Evolutionary conservation across 148 eudicot genomes (phyloP).

Genomic region (Rhododendron ovatum): DNA sequence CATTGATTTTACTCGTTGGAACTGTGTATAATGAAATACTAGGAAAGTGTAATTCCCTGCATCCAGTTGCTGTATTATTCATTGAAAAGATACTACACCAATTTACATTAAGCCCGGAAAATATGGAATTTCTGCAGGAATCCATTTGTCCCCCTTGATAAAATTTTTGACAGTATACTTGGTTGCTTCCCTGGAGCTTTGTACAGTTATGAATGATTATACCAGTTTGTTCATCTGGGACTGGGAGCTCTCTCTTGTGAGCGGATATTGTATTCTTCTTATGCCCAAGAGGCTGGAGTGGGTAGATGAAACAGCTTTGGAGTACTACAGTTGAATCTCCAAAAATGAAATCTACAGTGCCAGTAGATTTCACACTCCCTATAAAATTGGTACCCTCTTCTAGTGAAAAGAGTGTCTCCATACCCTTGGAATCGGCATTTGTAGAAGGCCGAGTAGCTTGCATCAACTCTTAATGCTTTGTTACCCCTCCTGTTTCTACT

Average conservation of each 20-base stretch:
- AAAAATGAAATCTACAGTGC: conserved; percentile 34
- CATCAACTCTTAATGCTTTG: background rate
- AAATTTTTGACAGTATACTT: background rate
- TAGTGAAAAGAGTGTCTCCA: background rate
- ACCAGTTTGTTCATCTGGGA: conserved; percentile 21
- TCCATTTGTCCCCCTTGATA: background rate
- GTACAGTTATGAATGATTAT: conserved; percentile 33
- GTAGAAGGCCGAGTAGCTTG: background rate
- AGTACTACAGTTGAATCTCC: conserved; percentile 27
- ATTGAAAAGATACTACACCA: background rate
- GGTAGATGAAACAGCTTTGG: conserved; percentile 31
- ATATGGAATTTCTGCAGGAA: background rate
- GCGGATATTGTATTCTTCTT: conserved; percentile 20
- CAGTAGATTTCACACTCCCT: conserved; percentile 27
- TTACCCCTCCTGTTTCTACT: too few species aligned
- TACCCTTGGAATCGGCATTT: background rate
- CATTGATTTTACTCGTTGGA: background rate
- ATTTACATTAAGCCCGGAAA: background rate
- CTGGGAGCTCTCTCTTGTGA: conserved; percentile 12
- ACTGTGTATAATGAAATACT: too few species aligned
- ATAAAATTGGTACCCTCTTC: conserved; percentile 12
- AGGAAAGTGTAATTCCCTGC: background rate
- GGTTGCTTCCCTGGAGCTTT: background rate
- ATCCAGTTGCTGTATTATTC: background rate
- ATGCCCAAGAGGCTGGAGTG: conserved; percentile 18